Evolutionary conservation across 148 eudicot species (phyloP), one percentile per base, ranked within the genome.

Genomic region (Camellia granthamiana): DNA sequence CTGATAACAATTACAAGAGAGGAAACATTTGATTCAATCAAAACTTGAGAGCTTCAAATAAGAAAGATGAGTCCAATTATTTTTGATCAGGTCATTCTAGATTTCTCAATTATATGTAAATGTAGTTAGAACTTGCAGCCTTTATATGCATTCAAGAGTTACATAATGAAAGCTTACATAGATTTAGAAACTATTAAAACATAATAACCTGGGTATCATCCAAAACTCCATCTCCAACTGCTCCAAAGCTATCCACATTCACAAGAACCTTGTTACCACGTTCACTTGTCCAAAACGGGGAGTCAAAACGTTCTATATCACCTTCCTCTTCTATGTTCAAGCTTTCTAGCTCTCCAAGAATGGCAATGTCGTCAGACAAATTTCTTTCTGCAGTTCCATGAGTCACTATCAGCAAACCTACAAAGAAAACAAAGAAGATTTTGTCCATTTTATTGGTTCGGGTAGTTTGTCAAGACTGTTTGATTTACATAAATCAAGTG

Each of bases 201-300:
- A 46, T 73, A 70, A 42, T 84, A 74, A 94, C 99, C 97, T 92
- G 83, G 46, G 98, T 90, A 84, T 96, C 98, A 85, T 96, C 98
- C 70, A 98, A 83, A 83, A 84, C 72, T 66, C 98, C 99, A 86
- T 96, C 89, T 63, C 99, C 99, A 67, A 78, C 91, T 67, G 99
- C 98, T 82, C 93, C 98, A 86, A 94, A 94, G 52, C 86, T 84
- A 85, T 94, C 94, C 54, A 96, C 98, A 80, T 91, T 96, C 81
- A 92, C 92, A 59, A 92, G 88, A 87, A 86, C 85, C 56, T 85
- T 88, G 82, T 79, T 87, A 52, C 86, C 84, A 49, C 76, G 76
- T 81, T 79, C 79, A 75, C 90, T 86, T 13, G 77, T 78, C 84
- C 88, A 86, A 9, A 87, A 87, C 14, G 89, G 84, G 58, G 46